Percentiles rank a stretch among this genome's conserved stretches.
Evolutionary conservation across 257 asterid genomes (phyloP).

Genomic region (Jaltomata sinuosa): DNA sequence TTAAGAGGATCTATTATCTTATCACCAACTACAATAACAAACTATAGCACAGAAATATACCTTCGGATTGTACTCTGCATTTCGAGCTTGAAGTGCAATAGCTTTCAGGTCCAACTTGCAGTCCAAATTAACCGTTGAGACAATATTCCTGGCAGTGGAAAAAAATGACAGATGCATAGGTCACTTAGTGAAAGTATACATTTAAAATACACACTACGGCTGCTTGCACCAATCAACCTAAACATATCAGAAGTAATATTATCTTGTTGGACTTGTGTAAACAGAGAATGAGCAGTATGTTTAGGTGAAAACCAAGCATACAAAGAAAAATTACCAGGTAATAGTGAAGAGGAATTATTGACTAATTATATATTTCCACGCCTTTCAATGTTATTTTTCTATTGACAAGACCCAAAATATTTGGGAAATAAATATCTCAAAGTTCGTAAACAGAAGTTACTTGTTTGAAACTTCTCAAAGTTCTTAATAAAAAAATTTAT

Average conservation of each 20-base stretch:
- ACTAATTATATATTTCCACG: background rate
- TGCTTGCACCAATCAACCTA: background rate
- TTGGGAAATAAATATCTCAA: background rate
- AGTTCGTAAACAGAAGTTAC: background rate
- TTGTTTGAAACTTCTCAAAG: background rate
- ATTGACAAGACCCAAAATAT: background rate
- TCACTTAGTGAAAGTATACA: background rate
- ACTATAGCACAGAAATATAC: conserved; percentile 15
- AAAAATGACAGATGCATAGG: background rate
- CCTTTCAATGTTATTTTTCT: background rate
- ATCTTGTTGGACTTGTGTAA: background rate
- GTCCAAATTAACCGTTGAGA: conserved; percentile 84
- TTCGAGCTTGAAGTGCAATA: conserved; percentile 84
- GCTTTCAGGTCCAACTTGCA: conserved; percentile 90
- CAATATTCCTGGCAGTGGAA: conserved; percentile 54
- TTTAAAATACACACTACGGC: background rate
- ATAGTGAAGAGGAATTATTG: background rate
- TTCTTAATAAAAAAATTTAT: background rate
- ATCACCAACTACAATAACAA: background rate
- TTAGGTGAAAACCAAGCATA: background rate
- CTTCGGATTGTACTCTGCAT: conserved; percentile 94
- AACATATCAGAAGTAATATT: background rate
- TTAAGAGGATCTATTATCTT: background rate
- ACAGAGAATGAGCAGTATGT: background rate
- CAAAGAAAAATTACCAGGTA: background rate